Evolutionary conservation across 1,284 basidiomycete species (phyloP).

Genomic region (Tetrapyrgos nigripes): DNA sequence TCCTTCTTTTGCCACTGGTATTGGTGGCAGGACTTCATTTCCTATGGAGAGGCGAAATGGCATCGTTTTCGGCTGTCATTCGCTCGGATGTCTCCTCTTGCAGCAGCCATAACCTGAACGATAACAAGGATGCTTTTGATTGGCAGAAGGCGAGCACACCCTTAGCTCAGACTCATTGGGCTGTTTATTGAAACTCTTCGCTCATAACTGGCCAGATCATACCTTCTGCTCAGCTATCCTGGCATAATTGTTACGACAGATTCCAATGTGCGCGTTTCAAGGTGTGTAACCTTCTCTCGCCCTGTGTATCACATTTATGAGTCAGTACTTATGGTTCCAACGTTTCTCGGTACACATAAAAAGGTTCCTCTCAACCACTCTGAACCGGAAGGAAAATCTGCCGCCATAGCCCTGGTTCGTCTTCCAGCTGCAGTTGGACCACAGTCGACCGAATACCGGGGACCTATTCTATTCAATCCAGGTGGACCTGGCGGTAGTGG

Average conservation of each 20-base stretch:
- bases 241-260: conserved; percentile 3
- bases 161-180: too few species aligned
- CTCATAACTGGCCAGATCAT: too few species aligned
- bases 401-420: conserved; percentile 14
- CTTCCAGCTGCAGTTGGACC: conserved; percentile 1
- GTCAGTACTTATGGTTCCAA: neutral
- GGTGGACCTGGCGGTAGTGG: conserved; percentile 59
- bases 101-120: too few species aligned
- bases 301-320: neutral
- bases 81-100: too few species aligned
- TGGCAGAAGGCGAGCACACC: too few species aligned
- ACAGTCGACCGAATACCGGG: conserved; percentile 7
- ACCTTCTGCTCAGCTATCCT: neutral
- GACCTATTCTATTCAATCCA: conserved; percentile 26
- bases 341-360: neutral
- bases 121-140: too few species aligned
- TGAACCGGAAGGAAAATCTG: conserved; percentile 1
- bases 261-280: conserved; percentile 7
- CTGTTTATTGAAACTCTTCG: too few species aligned
- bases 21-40: too few species aligned
- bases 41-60: too few species aligned
- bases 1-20: too few species aligned
- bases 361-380: conserved; percentile 14
- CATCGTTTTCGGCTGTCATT: too few species aligned
- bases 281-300: neutral